Evolutionary conservation across 2,329 filamentous ascomycete species (phyloP), one percentile per base, ranked within the genome.

Genomic region (Xylariales sp.): DNA sequence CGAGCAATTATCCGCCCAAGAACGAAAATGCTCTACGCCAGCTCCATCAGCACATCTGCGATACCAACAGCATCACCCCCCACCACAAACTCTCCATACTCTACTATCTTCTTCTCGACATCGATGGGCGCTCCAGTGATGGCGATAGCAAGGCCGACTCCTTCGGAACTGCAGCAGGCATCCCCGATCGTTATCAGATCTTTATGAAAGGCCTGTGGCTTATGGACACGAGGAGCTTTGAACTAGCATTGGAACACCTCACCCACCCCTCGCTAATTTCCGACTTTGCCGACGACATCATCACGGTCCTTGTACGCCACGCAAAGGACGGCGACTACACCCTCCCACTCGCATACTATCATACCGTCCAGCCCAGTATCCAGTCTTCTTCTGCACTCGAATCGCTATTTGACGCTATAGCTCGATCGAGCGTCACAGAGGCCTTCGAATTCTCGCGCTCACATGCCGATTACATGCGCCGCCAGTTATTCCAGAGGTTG

Each of bases 131-230:
- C 34, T 86, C 34, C 5, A 39, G 32, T 46, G 45, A 43, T 75
- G 83, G 6, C 83, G 60, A 63, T 36, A 68, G 30, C 53, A 72
- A 66, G 34, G 75, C 89, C 1, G 83, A 85, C 23, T 69, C 77
- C 1, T 93, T 95, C 73, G 88, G 90, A 16, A 80, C 81, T 49
- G 81, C 81, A 30, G 89, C 89, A 5, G 89, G 90, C 70, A 84
- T 97, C 59, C 92, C 93, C 1, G 84, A 86, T 63, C 93, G 90
- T 72, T 97, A 95, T 78, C 89, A 90, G 79, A 88, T 92, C 53
- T 92, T 94, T 74, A 93, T 96, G 81, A 89, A 91, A 73, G 93
- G 93, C 0, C 81, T 97, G 9, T 97, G 93, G 92, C 84, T 91
- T 74, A 83, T 97, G 78, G 93, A 97, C 76, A 86, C 87, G 50